phyloP scores from a whole-genome alignment of 1,284 basidiomycete genomes.

The Calocybe gambosa region DNA sequence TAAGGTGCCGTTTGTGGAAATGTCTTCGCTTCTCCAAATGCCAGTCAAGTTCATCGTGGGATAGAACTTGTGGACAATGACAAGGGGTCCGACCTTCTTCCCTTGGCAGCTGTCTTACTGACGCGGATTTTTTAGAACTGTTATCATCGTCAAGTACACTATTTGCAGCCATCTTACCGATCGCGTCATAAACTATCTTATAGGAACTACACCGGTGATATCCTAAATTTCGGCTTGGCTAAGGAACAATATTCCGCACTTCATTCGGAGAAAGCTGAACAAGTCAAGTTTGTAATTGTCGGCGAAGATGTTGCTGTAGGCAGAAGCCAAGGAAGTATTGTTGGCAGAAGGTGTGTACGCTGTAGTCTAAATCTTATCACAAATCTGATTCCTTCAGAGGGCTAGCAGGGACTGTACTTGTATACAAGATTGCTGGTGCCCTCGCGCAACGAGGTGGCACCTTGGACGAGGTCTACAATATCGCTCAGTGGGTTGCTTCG shows the following conservation, averaged over 20 bases:
- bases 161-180: neutral
- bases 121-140: constrained; percentile 41
- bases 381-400: constrained; percentile 43
- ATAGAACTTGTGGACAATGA: constrained; percentile 77
- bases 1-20: constrained; percentile 82
- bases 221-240: constrained; percentile 90
- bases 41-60: constrained; percentile 73
- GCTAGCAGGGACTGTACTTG: constrained; percentile 83
- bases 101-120: neutral
- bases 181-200: neutral
- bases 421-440: constrained; percentile 90
- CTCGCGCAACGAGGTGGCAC: constrained; percentile 66
- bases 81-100: constrained; percentile 51
- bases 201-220: constrained; percentile 85
- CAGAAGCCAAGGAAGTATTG: constrained; percentile 70
- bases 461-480: constrained; percentile 68
- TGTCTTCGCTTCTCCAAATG: constrained; percentile 84
- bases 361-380: neutral
- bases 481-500: constrained; percentile 65
- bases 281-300: constrained; percentile 79
- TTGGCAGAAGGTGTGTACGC: constrained; percentile 61
- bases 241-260: constrained; percentile 78
- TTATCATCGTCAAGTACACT: constrained; percentile 80
- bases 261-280: constrained; percentile 60
- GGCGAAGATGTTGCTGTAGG: constrained; percentile 92